Conservation (phyloP, 352 stramenopile genomes). For the Phytophthora agathidicida region DNA sequence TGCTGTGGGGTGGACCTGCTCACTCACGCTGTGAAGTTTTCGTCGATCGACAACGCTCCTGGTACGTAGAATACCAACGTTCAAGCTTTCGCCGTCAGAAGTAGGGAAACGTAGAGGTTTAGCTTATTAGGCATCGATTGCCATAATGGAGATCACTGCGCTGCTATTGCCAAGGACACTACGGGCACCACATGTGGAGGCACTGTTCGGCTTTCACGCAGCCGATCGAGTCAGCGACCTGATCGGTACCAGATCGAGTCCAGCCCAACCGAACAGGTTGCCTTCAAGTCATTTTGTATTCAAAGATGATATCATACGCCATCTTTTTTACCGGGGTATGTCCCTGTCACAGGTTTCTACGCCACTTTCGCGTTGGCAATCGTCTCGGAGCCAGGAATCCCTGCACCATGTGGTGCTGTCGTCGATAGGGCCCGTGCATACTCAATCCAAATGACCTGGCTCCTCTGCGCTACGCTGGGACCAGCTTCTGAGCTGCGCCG, state of each 20-base stretch:
- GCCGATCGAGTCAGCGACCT: slow-evolving; percentile 5
- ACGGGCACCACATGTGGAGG: background rate
- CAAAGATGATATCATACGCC: background rate
- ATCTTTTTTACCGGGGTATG: background rate
- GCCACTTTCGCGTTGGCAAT: slow-evolving; percentile 2
- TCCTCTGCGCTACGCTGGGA: slow-evolving; percentile 13
- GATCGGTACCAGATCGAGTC: no score
- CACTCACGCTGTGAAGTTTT: background rate
- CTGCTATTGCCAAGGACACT: background rate
- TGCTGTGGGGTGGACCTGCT: slow-evolving; percentile 2
- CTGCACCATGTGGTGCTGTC: slow-evolving; percentile 13
- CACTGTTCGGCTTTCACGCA: no score
- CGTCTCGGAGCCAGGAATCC: slow-evolving; percentile 11
- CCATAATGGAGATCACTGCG: no score
- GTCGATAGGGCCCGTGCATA: slow-evolving; percentile 5
- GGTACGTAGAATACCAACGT: background rate
- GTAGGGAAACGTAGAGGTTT: background rate
- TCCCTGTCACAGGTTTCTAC: background rate
- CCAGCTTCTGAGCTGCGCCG: slow-evolving; percentile 13
- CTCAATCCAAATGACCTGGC: slow-evolving; percentile 6
- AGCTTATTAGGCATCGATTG: background rate
- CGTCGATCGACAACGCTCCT: no score
- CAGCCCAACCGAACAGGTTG: background rate
- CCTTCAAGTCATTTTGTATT: background rate
- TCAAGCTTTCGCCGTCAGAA: slow-evolving; percentile 5